phyloP scores from a whole-genome alignment of 2,329 filamentous ascomycete species.

The Basipetospora chlamydospora region DNA sequence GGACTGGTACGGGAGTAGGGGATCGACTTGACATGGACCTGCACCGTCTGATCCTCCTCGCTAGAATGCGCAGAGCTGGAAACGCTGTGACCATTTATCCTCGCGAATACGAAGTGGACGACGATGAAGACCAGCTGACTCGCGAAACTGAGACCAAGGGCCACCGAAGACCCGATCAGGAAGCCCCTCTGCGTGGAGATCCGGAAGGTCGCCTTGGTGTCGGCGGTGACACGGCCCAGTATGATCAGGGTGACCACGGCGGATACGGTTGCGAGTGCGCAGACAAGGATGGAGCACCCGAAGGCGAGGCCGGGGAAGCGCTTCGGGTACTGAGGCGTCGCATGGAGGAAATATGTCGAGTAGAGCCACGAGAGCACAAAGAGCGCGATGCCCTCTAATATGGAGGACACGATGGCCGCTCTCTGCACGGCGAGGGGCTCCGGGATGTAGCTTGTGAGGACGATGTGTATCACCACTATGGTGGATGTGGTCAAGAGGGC shows the following conservation, averaged over 20 bases:
- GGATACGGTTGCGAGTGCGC: constrained; percentile 27
- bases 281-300: constrained; percentile 22
- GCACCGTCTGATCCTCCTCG: constrained; percentile 16
- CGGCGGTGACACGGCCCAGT: constrained; percentile 18
- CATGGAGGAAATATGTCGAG: constrained; percentile 14
- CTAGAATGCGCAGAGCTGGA: constrained; percentile 16
- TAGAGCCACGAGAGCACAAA: constrained; percentile 19
- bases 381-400: constrained; percentile 23
- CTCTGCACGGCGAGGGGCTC: constrained; percentile 17
- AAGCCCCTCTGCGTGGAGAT: constrained; percentile 19
- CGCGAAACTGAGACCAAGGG: constrained; percentile 29
- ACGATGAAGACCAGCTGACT: constrained; percentile 35
- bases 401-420: constrained; percentile 22
- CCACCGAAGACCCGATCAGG: constrained; percentile 28
- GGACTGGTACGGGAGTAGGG: constrained; percentile 22
- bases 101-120: constrained; percentile 25
- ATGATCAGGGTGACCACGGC: constrained; percentile 29
- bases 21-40: constrained; percentile 33
- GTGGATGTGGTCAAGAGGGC: constrained; percentile 17
- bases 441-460: constrained; percentile 20
- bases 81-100: constrained; percentile 16
- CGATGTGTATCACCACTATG: constrained; percentile 23
- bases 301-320: constrained; percentile 21
- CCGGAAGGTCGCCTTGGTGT: constrained; percentile 9
- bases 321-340: constrained; percentile 9